phyloP scores from a whole-genome alignment of 2,329 filamentous ascomycete species.

The Thielaviopsis populi region DNA sequence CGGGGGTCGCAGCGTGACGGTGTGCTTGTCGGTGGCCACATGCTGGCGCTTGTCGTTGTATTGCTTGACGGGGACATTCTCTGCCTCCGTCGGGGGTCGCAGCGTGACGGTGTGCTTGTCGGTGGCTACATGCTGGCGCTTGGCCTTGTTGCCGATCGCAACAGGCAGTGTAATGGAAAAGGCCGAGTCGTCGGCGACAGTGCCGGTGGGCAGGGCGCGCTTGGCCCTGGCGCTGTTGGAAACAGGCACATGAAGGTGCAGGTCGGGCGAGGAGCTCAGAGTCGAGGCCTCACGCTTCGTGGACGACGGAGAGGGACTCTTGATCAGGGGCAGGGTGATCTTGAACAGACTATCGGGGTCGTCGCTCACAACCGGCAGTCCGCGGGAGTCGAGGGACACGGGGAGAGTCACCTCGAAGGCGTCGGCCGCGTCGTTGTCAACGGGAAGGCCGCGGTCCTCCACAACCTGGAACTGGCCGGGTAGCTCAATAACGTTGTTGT shows the following conservation, averaged over 20 bases:
- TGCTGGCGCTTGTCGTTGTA: slow-evolving; percentile 1
- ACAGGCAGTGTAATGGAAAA: slow-evolving; percentile 15
- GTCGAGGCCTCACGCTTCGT: slow-evolving; percentile 7
- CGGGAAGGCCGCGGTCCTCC: slow-evolving; percentile 10
- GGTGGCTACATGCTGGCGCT: slow-evolving; percentile 11
- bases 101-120: slow-evolving; percentile 3
- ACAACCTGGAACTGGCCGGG: slow-evolving; percentile 8
- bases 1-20: slow-evolving; percentile 13
- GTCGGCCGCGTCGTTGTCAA: neutral
- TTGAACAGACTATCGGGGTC: slow-evolving; percentile 14
- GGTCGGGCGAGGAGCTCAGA: slow-evolving; percentile 3
- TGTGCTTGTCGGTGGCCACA: neutral
- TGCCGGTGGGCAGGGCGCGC: slow-evolving; percentile 9
- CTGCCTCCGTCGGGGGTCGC: slow-evolving; percentile 4
- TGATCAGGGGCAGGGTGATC: slow-evolving; percentile 12
- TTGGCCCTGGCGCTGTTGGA: neutral
- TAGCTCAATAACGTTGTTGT: slow-evolving; percentile 3
- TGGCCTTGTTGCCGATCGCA: neutral
- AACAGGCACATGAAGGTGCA: slow-evolving; percentile 10
- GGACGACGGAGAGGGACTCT: neutral
- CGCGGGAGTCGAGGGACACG: slow-evolving; percentile 9
- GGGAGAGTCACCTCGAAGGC: slow-evolving; percentile 15
- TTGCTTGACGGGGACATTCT: slow-evolving; percentile 1
- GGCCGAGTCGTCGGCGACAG: slow-evolving; percentile 5
- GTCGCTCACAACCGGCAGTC: slow-evolving; percentile 12